Conservation (phyloP, 352 stramenopile genomes). For the Globisporangium sylvaticum region DNA sequence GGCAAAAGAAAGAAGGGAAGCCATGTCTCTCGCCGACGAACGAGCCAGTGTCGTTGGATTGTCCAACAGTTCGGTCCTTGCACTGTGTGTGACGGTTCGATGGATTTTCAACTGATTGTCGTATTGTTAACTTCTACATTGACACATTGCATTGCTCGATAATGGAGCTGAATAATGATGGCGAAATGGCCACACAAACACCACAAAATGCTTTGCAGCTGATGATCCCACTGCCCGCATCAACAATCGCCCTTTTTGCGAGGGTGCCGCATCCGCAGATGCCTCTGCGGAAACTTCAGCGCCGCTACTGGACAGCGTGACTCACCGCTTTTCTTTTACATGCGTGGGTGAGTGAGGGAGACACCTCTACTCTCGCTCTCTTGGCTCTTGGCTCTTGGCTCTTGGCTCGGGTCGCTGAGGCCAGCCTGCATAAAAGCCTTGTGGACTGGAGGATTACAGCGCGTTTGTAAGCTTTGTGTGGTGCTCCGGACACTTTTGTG, state of each 20-base stretch:
- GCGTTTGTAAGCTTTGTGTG: not conserved
- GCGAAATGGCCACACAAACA: conserved; percentile 2
- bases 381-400: not conserved
- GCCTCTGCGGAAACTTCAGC: not conserved
- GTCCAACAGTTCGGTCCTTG: not conserved
- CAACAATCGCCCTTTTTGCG: conserved; percentile 1
- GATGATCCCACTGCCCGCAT: not conserved
- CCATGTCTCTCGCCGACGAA: conserved; percentile 10
- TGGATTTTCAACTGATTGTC: not conserved
- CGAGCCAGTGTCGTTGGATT: not conserved
- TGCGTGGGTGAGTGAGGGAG: not conserved
- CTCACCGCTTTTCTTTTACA: not conserved
- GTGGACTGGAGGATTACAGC: not conserved
- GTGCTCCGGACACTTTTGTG: not conserved
- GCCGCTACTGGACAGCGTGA: not conserved
- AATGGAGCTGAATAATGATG: not conserved
- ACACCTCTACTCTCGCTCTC: not conserved
- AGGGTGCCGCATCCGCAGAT: not conserved
- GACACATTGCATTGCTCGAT: not conserved
- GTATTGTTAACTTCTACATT: conserved; percentile 5
- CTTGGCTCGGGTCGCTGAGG: not conserved
- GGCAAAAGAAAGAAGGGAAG: conserved; percentile 1
- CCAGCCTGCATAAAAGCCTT: not conserved
- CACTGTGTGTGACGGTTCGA: not conserved
- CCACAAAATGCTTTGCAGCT: not conserved